phyloP scores from a whole-genome alignment of 805 yeast genomes.

The Candida chilensis region DNA sequence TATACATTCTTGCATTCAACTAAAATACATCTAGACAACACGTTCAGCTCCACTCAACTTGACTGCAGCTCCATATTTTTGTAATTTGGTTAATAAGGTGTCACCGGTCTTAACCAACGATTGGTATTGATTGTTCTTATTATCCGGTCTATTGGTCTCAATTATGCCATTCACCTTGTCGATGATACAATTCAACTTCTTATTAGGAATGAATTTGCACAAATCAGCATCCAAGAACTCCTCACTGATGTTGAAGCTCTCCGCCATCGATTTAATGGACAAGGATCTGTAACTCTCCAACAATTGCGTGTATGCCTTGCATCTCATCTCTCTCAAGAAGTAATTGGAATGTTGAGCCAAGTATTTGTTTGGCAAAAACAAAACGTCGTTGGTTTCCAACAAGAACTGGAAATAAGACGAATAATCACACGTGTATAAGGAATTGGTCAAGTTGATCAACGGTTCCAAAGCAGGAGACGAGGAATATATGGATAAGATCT shows the following conservation, averaged over 20 bases:
- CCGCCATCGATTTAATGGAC: constrained; percentile 88
- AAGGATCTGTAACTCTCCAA: constrained; percentile 90
- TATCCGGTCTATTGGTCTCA: constrained; percentile 93
- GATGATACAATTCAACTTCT: constrained; percentile 89
- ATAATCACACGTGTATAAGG: constrained; percentile 86
- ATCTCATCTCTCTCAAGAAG: constrained; percentile 86
- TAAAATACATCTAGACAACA: constrained; percentile 21
- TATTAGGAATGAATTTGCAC: constrained; percentile 85
- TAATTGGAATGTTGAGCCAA: constrained; percentile 72
- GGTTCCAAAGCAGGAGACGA: constrained; percentile 69
- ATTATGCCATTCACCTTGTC: constrained; percentile 93
- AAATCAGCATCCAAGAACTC: constrained; percentile 84
- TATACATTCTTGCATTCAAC: too few relatives aligned
- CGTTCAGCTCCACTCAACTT: constrained; percentile 88
- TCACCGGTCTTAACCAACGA: constrained; percentile 87
- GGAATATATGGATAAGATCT: constrained; percentile 72
- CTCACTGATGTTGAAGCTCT: constrained; percentile 80
- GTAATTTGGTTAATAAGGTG: constrained; percentile 82
- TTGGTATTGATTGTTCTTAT: constrained; percentile 91
- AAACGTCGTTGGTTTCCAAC: constrained; percentile 67
- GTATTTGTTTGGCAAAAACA: constrained; percentile 55
- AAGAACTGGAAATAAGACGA: constrained; percentile 67
- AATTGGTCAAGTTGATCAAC: constrained; percentile 71
- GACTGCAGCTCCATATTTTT: constrained; percentile 96
- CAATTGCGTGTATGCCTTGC: constrained; percentile 89